A percentile compares a stretch with the other conserved stretches of the same genome.
phyloP scores from a whole-genome alignment of 148 eudicot species.

The Vaccinium macrocarpon region DNA sequence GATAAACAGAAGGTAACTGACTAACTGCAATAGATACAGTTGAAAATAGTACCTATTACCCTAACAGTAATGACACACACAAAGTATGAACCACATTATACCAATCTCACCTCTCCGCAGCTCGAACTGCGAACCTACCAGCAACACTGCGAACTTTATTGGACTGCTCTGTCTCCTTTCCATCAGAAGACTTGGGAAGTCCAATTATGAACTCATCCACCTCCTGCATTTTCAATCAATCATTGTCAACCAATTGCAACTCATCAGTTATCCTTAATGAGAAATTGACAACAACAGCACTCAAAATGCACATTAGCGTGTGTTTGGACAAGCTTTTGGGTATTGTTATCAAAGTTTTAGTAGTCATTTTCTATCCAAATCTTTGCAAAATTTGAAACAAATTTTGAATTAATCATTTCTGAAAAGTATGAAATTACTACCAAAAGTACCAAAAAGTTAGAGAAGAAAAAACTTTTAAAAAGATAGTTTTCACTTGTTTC shows the following conservation, averaged over 20 bases:
- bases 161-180: constrained; percentile 6
- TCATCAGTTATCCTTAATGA: background rate
- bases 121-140: constrained; percentile 18
- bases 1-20: background rate
- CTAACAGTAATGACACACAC: background rate
- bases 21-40: background rate
- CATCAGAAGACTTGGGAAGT: background rate
- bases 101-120: constrained; percentile 23
- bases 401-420: too few relatives aligned
- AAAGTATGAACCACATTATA: background rate
- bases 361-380: too few relatives aligned
- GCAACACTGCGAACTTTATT: constrained; percentile 17
- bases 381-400: too few relatives aligned
- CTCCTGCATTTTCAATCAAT: constrained; percentile 7
- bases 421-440: too few relatives aligned
- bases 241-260: background rate
- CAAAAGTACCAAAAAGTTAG: too few relatives aligned
- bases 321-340: too few relatives aligned
- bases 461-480: too few relatives aligned
- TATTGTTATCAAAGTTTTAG: too few relatives aligned
- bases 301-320: background rate
- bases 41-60: background rate
- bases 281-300: background rate
- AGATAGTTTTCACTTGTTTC: too few relatives aligned
- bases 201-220: constrained; percentile 23